Evolutionary conservation across 805 yeast species (phyloP).

Genomic region (Metschnikowia gelsemii): DNA sequence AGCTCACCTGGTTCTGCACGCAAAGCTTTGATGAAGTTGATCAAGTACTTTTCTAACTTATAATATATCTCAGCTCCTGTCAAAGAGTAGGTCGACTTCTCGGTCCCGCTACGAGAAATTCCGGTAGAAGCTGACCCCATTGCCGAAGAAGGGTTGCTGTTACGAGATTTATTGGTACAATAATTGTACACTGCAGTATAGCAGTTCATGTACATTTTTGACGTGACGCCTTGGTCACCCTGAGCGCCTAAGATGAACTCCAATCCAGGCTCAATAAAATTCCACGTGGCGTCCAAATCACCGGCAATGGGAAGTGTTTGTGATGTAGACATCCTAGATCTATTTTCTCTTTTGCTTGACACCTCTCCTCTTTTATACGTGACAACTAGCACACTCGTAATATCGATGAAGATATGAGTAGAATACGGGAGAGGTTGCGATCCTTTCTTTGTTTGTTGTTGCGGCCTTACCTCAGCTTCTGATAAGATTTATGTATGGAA

Average conservation of each 20-base stretch:
- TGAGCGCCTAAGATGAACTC: conserved; percentile 67
- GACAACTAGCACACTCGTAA: no score
- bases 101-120: conserved; percentile 13
- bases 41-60: conserved; percentile 65
- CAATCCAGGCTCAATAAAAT: conserved; percentile 73
- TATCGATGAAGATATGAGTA: no score
- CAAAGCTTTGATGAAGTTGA: conserved; percentile 53
- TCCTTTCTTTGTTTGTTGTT: no score
- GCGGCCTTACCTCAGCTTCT: no score
- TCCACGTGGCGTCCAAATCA: conserved; percentile 71
- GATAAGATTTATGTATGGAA: no score
- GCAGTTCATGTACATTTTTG: conserved; percentile 79
- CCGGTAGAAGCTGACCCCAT: conserved; percentile 9
- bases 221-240: conserved; percentile 63
- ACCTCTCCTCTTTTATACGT: not conserved
- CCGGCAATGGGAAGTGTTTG: conserved; percentile 51
- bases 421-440: no score
- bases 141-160: conserved; percentile 20
- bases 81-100: conserved; percentile 45
- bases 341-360: not conserved
- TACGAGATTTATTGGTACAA: conserved; percentile 77
- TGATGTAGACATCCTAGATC: conserved; percentile 15
- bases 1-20: conserved; percentile 40
- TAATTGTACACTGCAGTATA: conserved; percentile 92
- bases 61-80: conserved; percentile 90